Conservation (phyloP, 768 basidiomycete genomes). For the Hydnomerulius pinastri region DNA sequence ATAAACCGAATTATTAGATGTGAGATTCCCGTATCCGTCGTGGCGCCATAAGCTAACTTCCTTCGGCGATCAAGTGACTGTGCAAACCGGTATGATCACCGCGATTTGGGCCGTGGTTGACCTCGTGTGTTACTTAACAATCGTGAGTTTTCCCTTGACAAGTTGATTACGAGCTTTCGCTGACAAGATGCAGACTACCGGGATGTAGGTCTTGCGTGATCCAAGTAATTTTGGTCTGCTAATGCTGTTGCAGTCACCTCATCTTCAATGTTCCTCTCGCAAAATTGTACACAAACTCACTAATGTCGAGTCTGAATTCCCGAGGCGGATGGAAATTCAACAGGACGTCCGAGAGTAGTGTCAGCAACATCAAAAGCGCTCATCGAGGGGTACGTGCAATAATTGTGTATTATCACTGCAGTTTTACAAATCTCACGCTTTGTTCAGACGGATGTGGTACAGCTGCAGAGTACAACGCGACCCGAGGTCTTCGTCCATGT, state of each 20-base stretch:
- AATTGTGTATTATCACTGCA: not conserved
- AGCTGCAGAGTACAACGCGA: not conserved
- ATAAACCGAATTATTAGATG: constrained; percentile 45
- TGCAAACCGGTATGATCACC: constrained; percentile 33
- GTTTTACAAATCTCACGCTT: not conserved
- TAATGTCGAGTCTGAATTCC: constrained; percentile 23
- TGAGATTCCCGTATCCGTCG: constrained; percentile 19
- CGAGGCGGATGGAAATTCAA: constrained; percentile 17
- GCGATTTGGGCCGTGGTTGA: constrained; percentile 23
- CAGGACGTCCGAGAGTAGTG: not conserved
- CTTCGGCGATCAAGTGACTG: constrained; percentile 16
- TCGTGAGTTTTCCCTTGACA: too few species aligned
- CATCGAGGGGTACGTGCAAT: not conserved
- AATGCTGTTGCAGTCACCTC: not conserved
- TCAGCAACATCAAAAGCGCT: not conserved
- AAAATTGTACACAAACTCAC: constrained; percentile 20
- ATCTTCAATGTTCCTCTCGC: constrained; percentile 19
- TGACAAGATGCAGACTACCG: not conserved
- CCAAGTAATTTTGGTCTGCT: not conserved
- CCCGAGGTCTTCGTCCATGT: constrained; percentile 28
- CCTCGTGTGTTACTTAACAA: constrained; percentile 23
- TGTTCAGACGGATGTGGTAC: not conserved
- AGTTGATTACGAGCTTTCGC: too few species aligned
- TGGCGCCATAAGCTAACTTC: not conserved
- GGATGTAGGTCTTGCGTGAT: constrained; percentile 10